phyloP scores from a whole-genome alignment of 768 basidiomycete species.

The Kwoniella heveanensis region DNA sequence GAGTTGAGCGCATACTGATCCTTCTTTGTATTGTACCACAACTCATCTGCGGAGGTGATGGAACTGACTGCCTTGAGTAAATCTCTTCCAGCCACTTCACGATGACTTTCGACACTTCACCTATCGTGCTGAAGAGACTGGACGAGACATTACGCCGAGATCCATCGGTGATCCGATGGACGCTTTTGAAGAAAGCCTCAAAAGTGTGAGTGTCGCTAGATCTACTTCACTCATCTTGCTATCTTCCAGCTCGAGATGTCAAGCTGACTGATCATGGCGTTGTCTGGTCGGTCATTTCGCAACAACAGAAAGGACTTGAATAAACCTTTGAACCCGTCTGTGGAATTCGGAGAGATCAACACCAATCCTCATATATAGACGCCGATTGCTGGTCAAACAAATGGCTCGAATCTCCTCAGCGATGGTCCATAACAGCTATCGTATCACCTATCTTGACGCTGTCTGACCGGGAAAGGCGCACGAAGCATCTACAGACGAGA shows the following conservation, averaged over 20 bases:
- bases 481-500: no score
- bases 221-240: no score
- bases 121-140: slow-evolving; percentile 44
- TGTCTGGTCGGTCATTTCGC: neutral
- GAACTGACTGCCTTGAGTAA: no score
- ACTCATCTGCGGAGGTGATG: no score
- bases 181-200: slow-evolving; percentile 48
- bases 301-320: slow-evolving; percentile 13
- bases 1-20: no score
- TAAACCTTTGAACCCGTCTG: slow-evolving; percentile 19
- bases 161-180: slow-evolving; percentile 48
- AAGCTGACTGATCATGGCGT: neutral
- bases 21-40: no score
- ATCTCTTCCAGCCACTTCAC: slow-evolving; percentile 45
- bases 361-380: neutral
- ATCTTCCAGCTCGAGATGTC: no score
- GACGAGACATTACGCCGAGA: slow-evolving; percentile 49
- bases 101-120: slow-evolving; percentile 53
- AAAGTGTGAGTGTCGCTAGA: slow-evolving; percentile 53
- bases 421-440: no score
- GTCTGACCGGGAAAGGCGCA: no score
- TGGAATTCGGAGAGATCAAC: slow-evolving; percentile 17
- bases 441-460: no score
- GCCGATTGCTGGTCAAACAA: no score
- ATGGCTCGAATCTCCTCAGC: no score